A percentile compares a stretch with the other conserved stretches of the same genome.
These are phyloP conservation scores for Boletus reticulatus DNA, from an alignment of 768 basidiomycete genomes.

Conservation along the genomic window DNA sequence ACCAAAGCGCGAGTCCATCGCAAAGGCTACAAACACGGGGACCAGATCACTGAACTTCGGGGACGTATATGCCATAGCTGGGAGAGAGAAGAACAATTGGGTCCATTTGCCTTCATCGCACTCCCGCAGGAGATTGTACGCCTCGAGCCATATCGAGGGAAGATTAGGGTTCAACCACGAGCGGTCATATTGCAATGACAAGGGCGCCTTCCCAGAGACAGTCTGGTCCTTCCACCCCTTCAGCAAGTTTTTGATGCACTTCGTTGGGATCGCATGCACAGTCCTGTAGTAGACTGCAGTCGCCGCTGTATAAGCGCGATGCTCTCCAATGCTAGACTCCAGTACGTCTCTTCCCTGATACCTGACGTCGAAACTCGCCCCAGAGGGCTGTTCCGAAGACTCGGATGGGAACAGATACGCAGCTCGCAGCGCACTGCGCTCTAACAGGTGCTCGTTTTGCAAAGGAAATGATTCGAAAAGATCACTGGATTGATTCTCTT, in stretches of 20 bases:
- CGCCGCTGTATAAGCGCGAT: constrained; percentile 18
- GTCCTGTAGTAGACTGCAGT: background rate
- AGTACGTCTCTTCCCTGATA: constrained; percentile 14
- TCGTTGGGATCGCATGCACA: background rate
- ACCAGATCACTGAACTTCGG: constrained; percentile 13
- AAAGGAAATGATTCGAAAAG: constrained; percentile 10
- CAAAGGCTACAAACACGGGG: constrained; percentile 33
- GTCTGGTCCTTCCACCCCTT: constrained; percentile 3
- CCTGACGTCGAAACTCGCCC: background rate
- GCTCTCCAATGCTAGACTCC: background rate
- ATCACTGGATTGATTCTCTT: background rate
- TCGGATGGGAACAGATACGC: constrained; percentile 14
- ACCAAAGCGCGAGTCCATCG: constrained; percentile 6
- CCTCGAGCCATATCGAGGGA: constrained; percentile 23
- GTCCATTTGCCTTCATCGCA: constrained; percentile 7
- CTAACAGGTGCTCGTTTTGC: constrained; percentile 9
- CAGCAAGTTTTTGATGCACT: constrained; percentile 2
- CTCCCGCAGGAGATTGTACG: constrained; percentile 28
- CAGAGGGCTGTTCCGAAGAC: background rate
- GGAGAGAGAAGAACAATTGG: constrained; percentile 31
- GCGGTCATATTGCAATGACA: constrained; percentile 24
- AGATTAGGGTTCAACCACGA: constrained; percentile 29
- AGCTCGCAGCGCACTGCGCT: constrained; percentile 17
- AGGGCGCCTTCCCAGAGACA: background rate
- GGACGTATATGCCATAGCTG: constrained; percentile 32